Evolutionary conservation across 192 early-diverging fungal species (phyloP).

Genomic region (Coemansia javaensis): DNA sequence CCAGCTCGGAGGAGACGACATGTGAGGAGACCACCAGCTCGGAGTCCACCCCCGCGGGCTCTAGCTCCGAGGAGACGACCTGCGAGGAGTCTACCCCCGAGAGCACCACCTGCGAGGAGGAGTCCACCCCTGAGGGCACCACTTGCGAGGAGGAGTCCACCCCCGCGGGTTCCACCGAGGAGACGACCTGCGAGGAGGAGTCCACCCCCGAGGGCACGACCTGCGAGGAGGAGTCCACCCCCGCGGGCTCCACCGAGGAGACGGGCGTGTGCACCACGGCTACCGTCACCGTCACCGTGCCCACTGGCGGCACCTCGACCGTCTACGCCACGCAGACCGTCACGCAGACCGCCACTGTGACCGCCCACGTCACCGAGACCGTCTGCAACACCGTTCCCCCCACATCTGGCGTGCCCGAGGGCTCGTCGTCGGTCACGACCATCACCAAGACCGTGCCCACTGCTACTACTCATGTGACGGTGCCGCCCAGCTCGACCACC

Average conservation of each 20-base stretch:
- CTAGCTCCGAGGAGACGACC: constrained; percentile 4
- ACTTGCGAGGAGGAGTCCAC: constrained; percentile 4
- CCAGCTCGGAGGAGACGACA: too few relatives aligned
- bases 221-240: constrained; percentile 5
- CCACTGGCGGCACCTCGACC: constrained; percentile 2
- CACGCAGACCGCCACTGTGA: not conserved
- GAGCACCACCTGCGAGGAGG: constrained; percentile 6
- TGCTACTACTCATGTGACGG: too few relatives aligned
- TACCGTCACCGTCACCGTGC: constrained; percentile 24
- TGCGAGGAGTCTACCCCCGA: constrained; percentile 10
- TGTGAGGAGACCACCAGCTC: too few relatives aligned
- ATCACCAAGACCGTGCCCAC: too few relatives aligned
- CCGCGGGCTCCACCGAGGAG: constrained; percentile 4
- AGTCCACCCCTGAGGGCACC: constrained; percentile 2
- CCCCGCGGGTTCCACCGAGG: constrained; percentile 1
- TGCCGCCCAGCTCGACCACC: too few relatives aligned
- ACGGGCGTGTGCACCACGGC: constrained; percentile 19
- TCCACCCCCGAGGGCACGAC: constrained; percentile 4
- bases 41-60: too few relatives aligned
- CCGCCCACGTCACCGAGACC: not conserved
- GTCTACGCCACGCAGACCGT: not conserved
- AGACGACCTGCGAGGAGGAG: constrained; percentile 4
- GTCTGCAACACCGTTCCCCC: not conserved
- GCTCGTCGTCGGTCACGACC: too few relatives aligned
- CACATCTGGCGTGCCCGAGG: not conserved